Evolutionary conservation across 805 yeast genomes (phyloP).

Genomic region (Starmerella vaccinii): DNA sequence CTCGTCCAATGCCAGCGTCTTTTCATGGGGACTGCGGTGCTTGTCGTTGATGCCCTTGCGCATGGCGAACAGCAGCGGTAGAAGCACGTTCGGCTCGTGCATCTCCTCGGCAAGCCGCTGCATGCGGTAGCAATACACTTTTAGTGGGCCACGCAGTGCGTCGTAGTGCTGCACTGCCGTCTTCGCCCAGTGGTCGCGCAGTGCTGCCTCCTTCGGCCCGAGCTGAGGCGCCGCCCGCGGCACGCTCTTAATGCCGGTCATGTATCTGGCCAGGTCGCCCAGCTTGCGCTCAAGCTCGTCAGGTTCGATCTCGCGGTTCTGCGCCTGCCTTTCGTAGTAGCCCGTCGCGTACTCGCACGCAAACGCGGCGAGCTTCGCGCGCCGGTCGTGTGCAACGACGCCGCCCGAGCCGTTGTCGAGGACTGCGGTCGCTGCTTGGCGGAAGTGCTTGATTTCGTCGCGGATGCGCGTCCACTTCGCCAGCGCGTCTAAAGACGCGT

Average conservation of each 20-base stretch:
- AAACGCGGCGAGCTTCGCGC: conserved; percentile 1
- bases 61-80: not conserved
- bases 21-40: not conserved
- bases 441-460: not conserved
- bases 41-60: not conserved
- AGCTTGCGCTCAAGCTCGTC: not conserved
- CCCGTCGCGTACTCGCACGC: conserved; percentile 2
- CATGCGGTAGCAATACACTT: not conserved
- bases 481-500: not conserved
- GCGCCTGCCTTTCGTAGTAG: not conserved
- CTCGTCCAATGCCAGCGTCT: not conserved
- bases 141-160: not conserved
- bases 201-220: not conserved
- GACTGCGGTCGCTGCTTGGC: not conserved
- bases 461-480: not conserved
- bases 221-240: conserved; percentile 4
- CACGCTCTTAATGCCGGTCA: conserved; percentile 5
- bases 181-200: not conserved
- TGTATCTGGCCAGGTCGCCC: conserved; percentile 5
- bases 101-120: not conserved
- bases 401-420: not conserved
- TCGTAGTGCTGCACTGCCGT: not conserved
- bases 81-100: not conserved
- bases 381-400: conserved; percentile 6
- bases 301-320: not conserved